Evolutionary conservation across 2,329 filamentous ascomycete genomes (phyloP).

Genomic region (Lithohypha guttulata): DNA sequence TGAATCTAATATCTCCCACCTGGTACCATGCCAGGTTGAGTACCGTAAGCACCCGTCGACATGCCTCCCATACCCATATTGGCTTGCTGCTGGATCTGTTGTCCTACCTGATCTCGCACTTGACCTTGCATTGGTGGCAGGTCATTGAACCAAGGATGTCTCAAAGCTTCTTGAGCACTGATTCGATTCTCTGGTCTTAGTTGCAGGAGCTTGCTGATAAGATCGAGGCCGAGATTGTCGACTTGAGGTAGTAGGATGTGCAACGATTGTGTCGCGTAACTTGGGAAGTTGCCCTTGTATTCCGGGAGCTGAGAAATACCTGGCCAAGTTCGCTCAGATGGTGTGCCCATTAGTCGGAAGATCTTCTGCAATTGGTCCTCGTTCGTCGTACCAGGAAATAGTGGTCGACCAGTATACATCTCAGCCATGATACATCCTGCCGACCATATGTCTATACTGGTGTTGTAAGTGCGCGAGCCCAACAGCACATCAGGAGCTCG

Average conservation of each 20-base stretch:
- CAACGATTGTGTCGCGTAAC: constrained; percentile 87
- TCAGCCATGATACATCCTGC: constrained; percentile 99
- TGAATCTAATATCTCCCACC: constrained; percentile 5
- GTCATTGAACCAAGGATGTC: constrained; percentile 83
- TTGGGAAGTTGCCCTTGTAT: constrained; percentile 90
- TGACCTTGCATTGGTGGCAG: constrained; percentile 26
- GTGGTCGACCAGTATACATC: constrained; percentile 91
- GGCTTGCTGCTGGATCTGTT: constrained; percentile 10
- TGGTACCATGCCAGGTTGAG: constrained; percentile 18
- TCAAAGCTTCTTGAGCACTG: constrained; percentile 72
- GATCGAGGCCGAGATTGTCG: constrained; percentile 73
- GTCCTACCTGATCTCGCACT: constrained; percentile 12
- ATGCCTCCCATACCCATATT: neutral
- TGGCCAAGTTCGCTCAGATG: constrained; percentile 89
- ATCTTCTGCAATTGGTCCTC: constrained; percentile 96
- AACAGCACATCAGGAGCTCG: constrained; percentile 90
- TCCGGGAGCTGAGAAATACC: constrained; percentile 93
- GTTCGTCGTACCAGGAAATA: constrained; percentile 96
- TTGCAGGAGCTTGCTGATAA: constrained; percentile 85
- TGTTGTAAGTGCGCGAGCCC: constrained; percentile 92
- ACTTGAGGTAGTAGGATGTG: constrained; percentile 80
- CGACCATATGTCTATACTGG: constrained; percentile 99
- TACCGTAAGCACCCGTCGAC: constrained; percentile 15
- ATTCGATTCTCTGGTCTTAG: constrained; percentile 84
- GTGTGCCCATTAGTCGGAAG: constrained; percentile 97